These are phyloP conservation scores for Aspergillus intermedius DNA, from an alignment of 2,329 filamentous ascomycete genomes.

Conservation along the genomic window DNA sequence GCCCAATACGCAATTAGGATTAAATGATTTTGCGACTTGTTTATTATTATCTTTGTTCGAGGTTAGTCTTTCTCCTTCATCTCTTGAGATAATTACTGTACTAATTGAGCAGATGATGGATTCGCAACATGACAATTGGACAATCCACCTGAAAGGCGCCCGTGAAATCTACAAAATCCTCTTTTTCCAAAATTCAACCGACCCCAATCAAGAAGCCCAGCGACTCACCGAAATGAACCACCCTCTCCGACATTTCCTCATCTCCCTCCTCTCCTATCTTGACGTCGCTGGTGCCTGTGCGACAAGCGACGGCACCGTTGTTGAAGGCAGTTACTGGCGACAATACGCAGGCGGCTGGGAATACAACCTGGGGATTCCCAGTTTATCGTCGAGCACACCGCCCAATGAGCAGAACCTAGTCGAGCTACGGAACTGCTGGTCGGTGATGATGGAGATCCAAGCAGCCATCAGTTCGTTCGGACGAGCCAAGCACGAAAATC, in stretches of 20 bases:
- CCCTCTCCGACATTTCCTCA: constrained; percentile 31
- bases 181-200: constrained; percentile 20
- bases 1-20: constrained; percentile 16
- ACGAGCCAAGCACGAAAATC: constrained; percentile 23
- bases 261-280: constrained; percentile 34
- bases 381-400: constrained; percentile 15
- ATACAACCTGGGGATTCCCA: constrained; percentile 30
- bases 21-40: constrained; percentile 30
- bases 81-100: not conserved
- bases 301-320: constrained; percentile 31
- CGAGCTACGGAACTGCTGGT: constrained; percentile 26
- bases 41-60: constrained; percentile 30
- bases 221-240: constrained; percentile 26
- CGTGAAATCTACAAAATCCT: constrained; percentile 32
- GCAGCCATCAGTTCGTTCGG: constrained; percentile 27
- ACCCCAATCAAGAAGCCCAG: constrained; percentile 20
- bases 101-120: constrained; percentile 30
- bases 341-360: constrained; percentile 34
- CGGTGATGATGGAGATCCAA: constrained; percentile 29
- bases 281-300: constrained; percentile 36
- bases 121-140: constrained; percentile 33
- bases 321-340: constrained; percentile 35
- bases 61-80: constrained; percentile 12
- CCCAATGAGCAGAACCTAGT: constrained; percentile 18
- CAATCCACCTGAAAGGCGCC: constrained; percentile 34